phyloP scores from a whole-genome alignment of 2,329 filamentous ascomycete genomes.

The Endothia cerciana region DNA sequence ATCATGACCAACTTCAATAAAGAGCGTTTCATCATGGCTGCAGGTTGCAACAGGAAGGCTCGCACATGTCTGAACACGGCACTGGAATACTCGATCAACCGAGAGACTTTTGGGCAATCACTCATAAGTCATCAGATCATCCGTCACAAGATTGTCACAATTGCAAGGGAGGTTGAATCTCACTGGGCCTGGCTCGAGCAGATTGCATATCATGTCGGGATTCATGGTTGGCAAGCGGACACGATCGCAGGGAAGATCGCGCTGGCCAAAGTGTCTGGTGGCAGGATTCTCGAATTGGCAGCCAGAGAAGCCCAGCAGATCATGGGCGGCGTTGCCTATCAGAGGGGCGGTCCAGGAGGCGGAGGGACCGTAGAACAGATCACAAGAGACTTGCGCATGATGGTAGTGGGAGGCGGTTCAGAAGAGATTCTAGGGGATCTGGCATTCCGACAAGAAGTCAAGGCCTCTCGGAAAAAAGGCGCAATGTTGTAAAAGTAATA shows the following conservation, averaged over 20 bases:
- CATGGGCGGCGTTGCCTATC: conserved; percentile 53
- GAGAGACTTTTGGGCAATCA: conserved; percentile 59
- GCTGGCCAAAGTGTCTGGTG: conserved; percentile 48
- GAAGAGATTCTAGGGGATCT: conserved; percentile 55
- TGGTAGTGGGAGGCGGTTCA: conserved; percentile 54
- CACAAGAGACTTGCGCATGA: conserved; percentile 52
- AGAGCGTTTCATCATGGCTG: conserved; percentile 60
- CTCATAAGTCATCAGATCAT: conserved; percentile 61
- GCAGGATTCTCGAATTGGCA: conserved; percentile 49
- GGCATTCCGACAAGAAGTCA: conserved; percentile 48
- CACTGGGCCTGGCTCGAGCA: conserved; percentile 63
- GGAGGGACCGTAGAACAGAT: conserved; percentile 53
- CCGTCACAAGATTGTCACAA: conserved; percentile 57
- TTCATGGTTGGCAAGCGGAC: conserved; percentile 30
- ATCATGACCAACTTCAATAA: conserved; percentile 53
- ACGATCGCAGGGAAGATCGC: conserved; percentile 36
- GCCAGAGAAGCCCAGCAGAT: conserved; percentile 54
- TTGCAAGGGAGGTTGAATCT: conserved; percentile 60
- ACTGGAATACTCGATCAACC: conserved; percentile 51
- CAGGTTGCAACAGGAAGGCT: conserved; percentile 58
- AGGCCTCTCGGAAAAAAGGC: conserved; percentile 1
- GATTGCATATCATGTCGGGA: conserved; percentile 54
- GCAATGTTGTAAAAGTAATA: background rate
- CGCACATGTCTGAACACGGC: conserved; percentile 57
- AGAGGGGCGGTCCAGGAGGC: conserved; percentile 42